Conservation (phyloP, 495 filamentous ascomycete species). For the Penicillium argentinense region DNA sequence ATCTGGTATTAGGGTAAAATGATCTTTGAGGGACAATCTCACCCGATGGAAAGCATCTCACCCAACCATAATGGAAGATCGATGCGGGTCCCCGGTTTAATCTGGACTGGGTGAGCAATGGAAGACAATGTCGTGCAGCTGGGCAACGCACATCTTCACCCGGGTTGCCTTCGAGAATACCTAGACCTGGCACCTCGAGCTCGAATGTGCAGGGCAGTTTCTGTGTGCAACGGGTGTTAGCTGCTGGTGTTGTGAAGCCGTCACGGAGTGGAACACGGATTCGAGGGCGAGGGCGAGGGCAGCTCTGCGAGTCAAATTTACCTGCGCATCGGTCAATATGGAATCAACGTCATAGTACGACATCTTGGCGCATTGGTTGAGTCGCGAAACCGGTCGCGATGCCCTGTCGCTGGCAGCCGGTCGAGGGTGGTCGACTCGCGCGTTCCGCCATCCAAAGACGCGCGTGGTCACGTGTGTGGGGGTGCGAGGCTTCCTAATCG, state of each 20-base stretch:
- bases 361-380: slow-evolving; percentile 37
- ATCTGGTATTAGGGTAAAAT: too few species aligned
- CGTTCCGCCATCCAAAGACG: slow-evolving; percentile 2
- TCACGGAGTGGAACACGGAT: too few species aligned
- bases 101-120: slow-evolving; percentile 41
- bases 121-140: neutral
- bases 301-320: too few species aligned
- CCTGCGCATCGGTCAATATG: slow-evolving; percentile 90
- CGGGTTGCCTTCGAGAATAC: slow-evolving; percentile 80
- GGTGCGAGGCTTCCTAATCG: neutral
- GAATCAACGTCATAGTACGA: slow-evolving; percentile 95
- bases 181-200: slow-evolving; percentile 80
- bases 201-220: slow-evolving; percentile 96
- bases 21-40: slow-evolving; percentile 13
- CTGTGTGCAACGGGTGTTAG: slow-evolving; percentile 47
- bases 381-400: slow-evolving; percentile 9
- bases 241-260: too few species aligned
- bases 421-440: slow-evolving; percentile 13
- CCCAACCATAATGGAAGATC: slow-evolving; percentile 95
- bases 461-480: slow-evolving; percentile 21
- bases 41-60: slow-evolving; percentile 89
- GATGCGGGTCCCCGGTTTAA: slow-evolving; percentile 76
- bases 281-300: too few species aligned
- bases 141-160: slow-evolving; percentile 54
- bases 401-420: slow-evolving; percentile 3